These are phyloP conservation scores for Paramecium caudatum DNA, from an alignment of 73 alveolate genomes.

Conservation along the genomic window DNA sequence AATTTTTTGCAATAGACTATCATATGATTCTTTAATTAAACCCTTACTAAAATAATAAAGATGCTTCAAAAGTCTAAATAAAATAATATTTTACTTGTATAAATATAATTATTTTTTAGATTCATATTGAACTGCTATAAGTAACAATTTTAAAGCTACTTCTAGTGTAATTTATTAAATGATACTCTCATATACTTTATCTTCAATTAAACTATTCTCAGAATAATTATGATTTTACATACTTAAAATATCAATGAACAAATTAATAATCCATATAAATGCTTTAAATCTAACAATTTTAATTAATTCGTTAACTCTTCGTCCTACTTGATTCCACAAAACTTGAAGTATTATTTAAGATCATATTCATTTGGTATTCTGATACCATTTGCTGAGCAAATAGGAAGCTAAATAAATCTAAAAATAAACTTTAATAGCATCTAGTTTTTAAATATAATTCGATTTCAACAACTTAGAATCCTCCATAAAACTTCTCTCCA, in stretches of 20 bases:
- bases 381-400: constrained; percentile 48
- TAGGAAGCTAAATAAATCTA: neutral
- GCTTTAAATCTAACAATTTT: neutral
- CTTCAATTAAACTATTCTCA: constrained; percentile 6
- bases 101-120: constrained; percentile 20
- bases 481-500: constrained; percentile 18
- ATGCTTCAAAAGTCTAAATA: constrained; percentile 39
- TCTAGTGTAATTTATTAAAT: neutral
- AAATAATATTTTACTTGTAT: neutral
- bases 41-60: constrained; percentile 32
- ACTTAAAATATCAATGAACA: constrained; percentile 28
- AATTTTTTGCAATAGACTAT: neutral
- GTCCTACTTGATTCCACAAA: neutral
- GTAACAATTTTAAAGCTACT: neutral
- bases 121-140: constrained; percentile 53
- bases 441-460: constrained; percentile 43
- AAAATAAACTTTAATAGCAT: constrained; percentile 4
- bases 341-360: neutral
- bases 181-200: neutral
- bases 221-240: neutral
- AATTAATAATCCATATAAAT: constrained; percentile 25
- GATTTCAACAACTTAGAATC: constrained; percentile 16
- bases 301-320: neutral
- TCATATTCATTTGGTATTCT: constrained; percentile 51
- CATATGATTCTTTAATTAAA: constrained; percentile 39